Conservation (phyloP, 352 stramenopile species). For the Pythium pyrilobum region DNA sequence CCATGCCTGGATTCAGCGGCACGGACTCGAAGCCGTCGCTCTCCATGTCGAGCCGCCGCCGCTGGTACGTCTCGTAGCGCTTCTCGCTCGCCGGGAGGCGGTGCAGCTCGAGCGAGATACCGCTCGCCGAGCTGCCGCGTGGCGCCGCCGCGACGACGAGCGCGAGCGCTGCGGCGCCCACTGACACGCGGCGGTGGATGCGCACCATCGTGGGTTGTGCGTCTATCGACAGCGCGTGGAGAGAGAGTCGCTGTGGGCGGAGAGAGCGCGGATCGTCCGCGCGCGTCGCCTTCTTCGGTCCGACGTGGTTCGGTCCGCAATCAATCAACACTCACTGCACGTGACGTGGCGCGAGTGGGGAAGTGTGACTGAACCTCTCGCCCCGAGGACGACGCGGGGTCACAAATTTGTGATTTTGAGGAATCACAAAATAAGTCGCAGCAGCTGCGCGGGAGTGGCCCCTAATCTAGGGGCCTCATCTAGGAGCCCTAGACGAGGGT, state of each 20-base stretch:
- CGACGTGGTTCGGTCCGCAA: no score
- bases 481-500: no score
- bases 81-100: not conserved
- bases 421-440: no score
- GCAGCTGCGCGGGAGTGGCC: not conserved
- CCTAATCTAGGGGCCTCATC: not conserved
- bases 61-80: conserved; percentile 38
- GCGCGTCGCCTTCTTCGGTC: no score
- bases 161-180: not conserved
- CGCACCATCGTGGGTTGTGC: conserved; percentile 1
- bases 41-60: conserved; percentile 33
- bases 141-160: not conserved
- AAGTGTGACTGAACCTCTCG: no score
- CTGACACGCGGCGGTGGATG: not conserved
- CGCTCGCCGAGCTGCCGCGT: not conserved
- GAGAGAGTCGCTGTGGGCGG: no score
- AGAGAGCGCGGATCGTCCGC: no score
- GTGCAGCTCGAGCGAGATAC: conserved; percentile 18
- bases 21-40: conserved; percentile 44
- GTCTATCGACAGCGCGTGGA: not conserved
- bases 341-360: no score
- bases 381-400: no score
- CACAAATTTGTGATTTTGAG: no score
- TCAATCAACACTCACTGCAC: no score
- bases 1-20: conserved; percentile 60